Evolutionary conservation across 2,329 filamentous ascomycete species (phyloP).

Genomic region (Triangularia verruculosa): DNA sequence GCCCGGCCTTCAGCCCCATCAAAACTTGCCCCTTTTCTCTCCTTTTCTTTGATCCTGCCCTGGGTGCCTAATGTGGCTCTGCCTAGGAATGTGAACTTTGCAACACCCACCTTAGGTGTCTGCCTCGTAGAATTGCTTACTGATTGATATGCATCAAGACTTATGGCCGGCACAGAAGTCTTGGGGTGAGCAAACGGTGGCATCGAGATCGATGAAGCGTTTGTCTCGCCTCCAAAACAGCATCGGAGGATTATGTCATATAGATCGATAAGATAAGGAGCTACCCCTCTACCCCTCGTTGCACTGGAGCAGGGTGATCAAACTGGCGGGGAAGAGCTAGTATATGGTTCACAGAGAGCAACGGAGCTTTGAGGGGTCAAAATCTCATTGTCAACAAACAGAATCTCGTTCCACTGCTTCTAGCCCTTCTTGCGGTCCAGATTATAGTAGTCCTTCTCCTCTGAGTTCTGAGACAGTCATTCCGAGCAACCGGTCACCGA

Average conservation of each 20-base stretch:
- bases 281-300: conserved; percentile 23
- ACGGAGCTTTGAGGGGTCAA: not conserved
- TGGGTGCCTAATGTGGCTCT: conserved; percentile 27
- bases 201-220: not conserved
- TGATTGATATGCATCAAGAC: too few species aligned
- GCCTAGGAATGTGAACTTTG: not conserved
- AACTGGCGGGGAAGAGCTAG: conserved; percentile 14
- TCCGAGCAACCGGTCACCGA: not conserved
- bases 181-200: too few species aligned
- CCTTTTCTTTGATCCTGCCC: conserved; percentile 8
- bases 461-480: not conserved
- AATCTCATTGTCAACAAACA: not conserved
- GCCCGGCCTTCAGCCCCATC: conserved; percentile 24
- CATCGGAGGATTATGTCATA: conserved; percentile 22
- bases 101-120: conserved; percentile 6
- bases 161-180: too few species aligned
- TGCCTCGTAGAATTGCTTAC: conserved; percentile 8
- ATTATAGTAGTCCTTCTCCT: not conserved
- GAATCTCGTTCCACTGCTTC: not conserved
- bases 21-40: conserved; percentile 10
- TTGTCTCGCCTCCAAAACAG: not conserved
- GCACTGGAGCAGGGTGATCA: not conserved
- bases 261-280: conserved; percentile 29
- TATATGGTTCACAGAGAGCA: not conserved
- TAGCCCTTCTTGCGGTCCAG: not conserved